Percentiles rank a stretch among this genome's conserved stretches.
phyloP scores from a whole-genome alignment of 257 asterid species.

The Solanum rostratum region DNA sequence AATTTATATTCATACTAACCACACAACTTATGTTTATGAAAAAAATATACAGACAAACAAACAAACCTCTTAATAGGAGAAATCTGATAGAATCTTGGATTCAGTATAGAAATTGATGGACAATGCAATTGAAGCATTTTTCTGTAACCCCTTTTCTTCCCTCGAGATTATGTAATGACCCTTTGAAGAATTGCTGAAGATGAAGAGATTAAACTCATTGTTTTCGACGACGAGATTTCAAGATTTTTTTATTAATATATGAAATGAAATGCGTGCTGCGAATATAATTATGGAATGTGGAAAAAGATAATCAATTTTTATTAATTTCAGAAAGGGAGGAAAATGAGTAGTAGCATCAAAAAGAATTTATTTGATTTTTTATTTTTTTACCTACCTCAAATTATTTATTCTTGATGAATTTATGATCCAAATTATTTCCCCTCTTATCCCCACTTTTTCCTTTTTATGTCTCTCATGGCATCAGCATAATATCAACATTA shows the following conservation, averaged over 20 bases:
- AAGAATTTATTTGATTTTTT: too few species aligned
- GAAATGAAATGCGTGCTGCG: neutral
- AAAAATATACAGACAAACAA: constrained; percentile 15
- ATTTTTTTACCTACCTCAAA: too few species aligned
- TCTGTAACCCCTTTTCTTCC: neutral
- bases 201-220: neutral
- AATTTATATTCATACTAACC: neutral
- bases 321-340: too few species aligned
- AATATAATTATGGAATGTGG: neutral
- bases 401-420: too few species aligned
- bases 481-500: too few species aligned
- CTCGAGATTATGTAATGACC: neutral
- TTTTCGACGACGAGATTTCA: neutral
- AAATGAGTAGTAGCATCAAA: too few species aligned
- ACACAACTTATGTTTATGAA: neutral
- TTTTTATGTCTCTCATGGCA: too few species aligned
- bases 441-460: too few species aligned
- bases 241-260: neutral
- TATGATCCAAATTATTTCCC: too few species aligned
- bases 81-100: constrained; percentile 21
- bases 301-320: neutral
- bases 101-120: constrained; percentile 29
- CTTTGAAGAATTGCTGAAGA: neutral
- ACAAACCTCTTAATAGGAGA: constrained; percentile 37
- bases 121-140: constrained; percentile 62